Conservation (phyloP, 2,329 filamentous ascomycete species). For the Aspergillus arachidicola region DNA sequence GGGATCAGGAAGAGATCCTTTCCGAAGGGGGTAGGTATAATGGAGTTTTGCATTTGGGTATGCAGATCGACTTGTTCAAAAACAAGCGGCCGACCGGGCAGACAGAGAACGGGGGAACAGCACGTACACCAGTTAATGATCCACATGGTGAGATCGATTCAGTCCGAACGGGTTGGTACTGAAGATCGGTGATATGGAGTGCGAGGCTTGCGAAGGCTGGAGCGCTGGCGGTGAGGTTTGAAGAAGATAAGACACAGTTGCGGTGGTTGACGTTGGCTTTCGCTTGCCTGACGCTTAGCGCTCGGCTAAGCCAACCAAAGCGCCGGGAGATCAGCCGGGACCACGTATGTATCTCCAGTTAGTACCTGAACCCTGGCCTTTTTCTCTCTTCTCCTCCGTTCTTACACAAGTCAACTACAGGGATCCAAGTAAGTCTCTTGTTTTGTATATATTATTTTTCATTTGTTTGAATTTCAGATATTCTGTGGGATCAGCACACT, state of each 20-base stretch:
- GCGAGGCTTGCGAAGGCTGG: constrained; percentile 7
- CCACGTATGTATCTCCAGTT: background rate
- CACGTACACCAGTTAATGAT: constrained; percentile 90
- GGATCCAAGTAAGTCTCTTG: no score
- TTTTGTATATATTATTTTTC: constrained; percentile 8
- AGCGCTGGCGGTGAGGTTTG: constrained; percentile 22
- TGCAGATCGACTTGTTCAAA: constrained; percentile 6
- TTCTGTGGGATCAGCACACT: background rate
- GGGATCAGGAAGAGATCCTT: background rate
- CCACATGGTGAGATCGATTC: constrained; percentile 66
- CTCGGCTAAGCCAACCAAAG: constrained; percentile 12
- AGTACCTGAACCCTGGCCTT: no score
- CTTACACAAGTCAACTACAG: no score
- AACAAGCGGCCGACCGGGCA: constrained; percentile 2
- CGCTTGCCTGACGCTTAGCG: constrained; percentile 24
- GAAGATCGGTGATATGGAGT: constrained; percentile 6
- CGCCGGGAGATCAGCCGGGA: constrained; percentile 14
- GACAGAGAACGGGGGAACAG: constrained; percentile 10
- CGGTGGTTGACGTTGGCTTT: constrained; percentile 24
- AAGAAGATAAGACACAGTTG: constrained; percentile 31
- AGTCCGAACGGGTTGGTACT: constrained; percentile 9
- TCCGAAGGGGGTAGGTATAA: background rate
- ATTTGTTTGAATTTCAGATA: constrained; percentile 5
- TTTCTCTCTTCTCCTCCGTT: no score
- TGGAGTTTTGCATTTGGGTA: constrained; percentile 4